Conservation (phyloP, 139 green algal genomes). For the Coelastrella sp. region DNA sequence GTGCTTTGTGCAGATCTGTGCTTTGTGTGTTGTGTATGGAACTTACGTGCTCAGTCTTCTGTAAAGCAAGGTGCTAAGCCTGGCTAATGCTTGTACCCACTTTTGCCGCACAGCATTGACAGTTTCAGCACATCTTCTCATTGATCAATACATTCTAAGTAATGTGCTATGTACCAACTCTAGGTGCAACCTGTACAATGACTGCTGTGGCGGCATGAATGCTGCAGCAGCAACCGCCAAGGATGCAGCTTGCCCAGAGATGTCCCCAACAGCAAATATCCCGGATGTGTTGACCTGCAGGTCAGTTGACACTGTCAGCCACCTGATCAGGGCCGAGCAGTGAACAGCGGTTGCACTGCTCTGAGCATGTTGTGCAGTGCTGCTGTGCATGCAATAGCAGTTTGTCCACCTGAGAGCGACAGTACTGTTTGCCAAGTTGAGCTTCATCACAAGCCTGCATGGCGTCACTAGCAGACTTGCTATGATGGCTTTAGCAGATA, state of each 20-base stretch:
- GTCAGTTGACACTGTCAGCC: neutral
- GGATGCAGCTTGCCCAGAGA: neutral
- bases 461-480: too few relatives aligned
- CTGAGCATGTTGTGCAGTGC: neutral
- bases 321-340: too few relatives aligned
- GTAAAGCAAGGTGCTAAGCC: too few relatives aligned
- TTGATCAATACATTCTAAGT: neutral
- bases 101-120: too few relatives aligned
- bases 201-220: neutral
- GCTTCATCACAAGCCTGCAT: too few relatives aligned
- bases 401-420: neutral
- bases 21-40: too few relatives aligned
- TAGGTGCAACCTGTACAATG: neutral
- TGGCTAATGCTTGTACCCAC: too few relatives aligned
- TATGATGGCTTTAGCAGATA: too few relatives aligned
- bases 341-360: neutral
- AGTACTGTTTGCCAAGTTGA: too few relatives aligned
- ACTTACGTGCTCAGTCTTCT: too few relatives aligned
- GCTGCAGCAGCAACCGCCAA: neutral
- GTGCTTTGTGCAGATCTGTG: too few relatives aligned
- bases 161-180: neutral
- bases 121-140: too few relatives aligned
- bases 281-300: neutral
- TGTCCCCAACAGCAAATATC: neutral
- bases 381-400: neutral